Percentiles rank a stretch among this genome's conserved stretches.
Evolutionary conservation across 768 basidiomycete species (phyloP).

Genomic region (Phaeotremella skinneri): DNA sequence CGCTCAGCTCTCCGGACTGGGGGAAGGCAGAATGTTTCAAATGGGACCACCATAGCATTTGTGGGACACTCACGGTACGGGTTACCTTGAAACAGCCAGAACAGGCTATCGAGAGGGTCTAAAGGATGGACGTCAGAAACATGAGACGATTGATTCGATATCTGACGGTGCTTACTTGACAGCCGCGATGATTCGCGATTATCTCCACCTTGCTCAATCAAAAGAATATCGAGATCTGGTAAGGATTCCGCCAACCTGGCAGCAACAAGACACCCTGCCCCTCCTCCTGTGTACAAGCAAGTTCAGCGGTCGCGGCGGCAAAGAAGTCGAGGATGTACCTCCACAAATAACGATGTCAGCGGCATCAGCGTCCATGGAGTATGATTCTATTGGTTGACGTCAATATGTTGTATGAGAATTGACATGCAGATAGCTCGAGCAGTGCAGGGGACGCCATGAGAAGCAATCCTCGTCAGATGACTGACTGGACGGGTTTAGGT

Average conservation of each 20-base stretch:
- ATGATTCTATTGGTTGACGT: no score
- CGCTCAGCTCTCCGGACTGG: no score
- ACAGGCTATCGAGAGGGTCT: constrained; percentile 27
- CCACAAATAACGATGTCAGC: constrained; percentile 12
- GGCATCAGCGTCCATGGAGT: no score
- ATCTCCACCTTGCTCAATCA: constrained; percentile 20
- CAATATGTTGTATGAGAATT: no score
- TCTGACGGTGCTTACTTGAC: constrained; percentile 2
- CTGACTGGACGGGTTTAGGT: no score
- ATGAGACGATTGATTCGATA: neutral
- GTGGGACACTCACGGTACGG: constrained; percentile 17
- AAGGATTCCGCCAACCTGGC: constrained; percentile 17
- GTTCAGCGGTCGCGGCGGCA: neutral
- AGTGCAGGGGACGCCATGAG: no score
- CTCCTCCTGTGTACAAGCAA: constrained; percentile 21
- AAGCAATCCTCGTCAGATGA: no score
- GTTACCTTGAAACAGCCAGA: constrained; percentile 17
- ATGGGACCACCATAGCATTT: no score
- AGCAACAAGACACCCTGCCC: constrained; percentile 23
- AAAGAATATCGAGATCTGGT: constrained; percentile 17
- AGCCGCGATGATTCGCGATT: constrained; percentile 8
- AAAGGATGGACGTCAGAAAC: neutral
- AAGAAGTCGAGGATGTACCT: no score
- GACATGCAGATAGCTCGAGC: no score
- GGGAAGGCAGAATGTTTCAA: neutral